Evolutionary conservation across 2,329 filamentous ascomycete genomes (phyloP).

Genomic region (Aureobasidium mangrovei): DNA sequence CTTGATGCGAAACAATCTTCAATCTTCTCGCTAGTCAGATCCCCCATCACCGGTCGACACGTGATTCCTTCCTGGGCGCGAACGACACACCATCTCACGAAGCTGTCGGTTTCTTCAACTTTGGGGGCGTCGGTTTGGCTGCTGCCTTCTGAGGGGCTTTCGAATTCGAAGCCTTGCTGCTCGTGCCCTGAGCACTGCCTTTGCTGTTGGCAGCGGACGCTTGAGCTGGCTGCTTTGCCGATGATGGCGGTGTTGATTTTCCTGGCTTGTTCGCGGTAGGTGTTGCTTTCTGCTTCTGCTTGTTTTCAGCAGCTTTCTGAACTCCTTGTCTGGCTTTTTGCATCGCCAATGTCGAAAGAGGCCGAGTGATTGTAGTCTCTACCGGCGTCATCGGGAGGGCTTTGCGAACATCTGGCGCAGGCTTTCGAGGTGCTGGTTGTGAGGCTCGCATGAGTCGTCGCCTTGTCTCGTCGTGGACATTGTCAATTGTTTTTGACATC

Average conservation of each 20-base stretch:
- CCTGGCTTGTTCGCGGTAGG: constrained; percentile 1
- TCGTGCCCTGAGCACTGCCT: not conserved
- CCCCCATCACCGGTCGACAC: too few relatives aligned
- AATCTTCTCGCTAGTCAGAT: too few relatives aligned
- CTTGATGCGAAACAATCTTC: too few relatives aligned
- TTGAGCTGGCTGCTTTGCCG: constrained; percentile 3
- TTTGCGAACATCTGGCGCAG: constrained; percentile 20
- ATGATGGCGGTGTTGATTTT: not conserved
- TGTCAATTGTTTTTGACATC: constrained; percentile 11
- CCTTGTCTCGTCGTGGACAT: constrained; percentile 17
- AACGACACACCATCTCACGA: not conserved
- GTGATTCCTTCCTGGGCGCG: too few relatives aligned
- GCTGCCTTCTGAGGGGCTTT: constrained; percentile 2
- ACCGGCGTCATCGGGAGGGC: constrained; percentile 26
- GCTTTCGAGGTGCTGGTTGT: constrained; percentile 11
- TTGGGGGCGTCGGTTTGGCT: not conserved
- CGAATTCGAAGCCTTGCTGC: not conserved
- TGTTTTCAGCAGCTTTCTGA: constrained; percentile 20
- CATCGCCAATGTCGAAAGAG: constrained; percentile 27
- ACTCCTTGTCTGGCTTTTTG: constrained; percentile 23
- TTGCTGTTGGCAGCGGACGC: not conserved
- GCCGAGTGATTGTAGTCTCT: constrained; percentile 27
- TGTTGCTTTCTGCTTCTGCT: constrained; percentile 16
- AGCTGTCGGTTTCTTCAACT: not conserved
- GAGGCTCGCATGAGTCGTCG: constrained; percentile 20